phyloP scores from a whole-genome alignment of 345 rosid genomes.

The Eucalyptus camaldulensis region DNA sequence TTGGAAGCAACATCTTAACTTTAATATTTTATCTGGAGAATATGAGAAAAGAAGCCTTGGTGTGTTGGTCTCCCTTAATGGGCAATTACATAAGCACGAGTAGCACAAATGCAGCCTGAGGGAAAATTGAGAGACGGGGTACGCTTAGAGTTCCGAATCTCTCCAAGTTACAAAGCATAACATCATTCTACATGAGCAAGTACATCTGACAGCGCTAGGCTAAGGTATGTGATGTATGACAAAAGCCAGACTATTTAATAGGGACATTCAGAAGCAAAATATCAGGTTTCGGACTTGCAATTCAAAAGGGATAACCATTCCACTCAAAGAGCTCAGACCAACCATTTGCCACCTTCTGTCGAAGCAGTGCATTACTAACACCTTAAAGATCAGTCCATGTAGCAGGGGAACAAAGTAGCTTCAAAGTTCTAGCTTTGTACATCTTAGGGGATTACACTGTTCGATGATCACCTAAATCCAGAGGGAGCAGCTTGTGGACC shows the following conservation, averaged over 20 bases:
- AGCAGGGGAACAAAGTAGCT: not conserved
- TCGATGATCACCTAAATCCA: constrained; percentile 30
- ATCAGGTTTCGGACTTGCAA: not conserved
- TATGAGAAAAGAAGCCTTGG: not conserved
- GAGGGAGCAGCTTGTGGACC: constrained; percentile 52
- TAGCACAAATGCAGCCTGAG: not conserved
- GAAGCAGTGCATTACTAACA: not conserved
- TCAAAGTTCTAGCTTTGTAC: not conserved
- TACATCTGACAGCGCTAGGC: not conserved
- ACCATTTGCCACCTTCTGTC: not conserved
- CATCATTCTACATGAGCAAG: not conserved
- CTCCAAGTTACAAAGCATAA: not conserved
- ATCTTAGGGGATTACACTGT: not conserved
- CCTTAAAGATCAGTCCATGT: not conserved
- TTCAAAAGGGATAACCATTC: not conserved
- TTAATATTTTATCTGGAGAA: not conserved
- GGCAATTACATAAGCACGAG: not conserved
- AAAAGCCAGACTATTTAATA: not conserved
- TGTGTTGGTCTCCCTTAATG: not conserved
- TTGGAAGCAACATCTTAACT: not conserved
- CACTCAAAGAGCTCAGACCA: not conserved
- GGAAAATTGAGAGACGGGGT: not conserved
- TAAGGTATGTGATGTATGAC: not conserved
- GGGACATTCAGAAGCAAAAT: not conserved
- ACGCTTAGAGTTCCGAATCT: not conserved